Evolutionary conservation across 2,329 filamentous ascomycete genomes (phyloP).

Genomic region (Pseudogymnoascus sp.): DNA sequence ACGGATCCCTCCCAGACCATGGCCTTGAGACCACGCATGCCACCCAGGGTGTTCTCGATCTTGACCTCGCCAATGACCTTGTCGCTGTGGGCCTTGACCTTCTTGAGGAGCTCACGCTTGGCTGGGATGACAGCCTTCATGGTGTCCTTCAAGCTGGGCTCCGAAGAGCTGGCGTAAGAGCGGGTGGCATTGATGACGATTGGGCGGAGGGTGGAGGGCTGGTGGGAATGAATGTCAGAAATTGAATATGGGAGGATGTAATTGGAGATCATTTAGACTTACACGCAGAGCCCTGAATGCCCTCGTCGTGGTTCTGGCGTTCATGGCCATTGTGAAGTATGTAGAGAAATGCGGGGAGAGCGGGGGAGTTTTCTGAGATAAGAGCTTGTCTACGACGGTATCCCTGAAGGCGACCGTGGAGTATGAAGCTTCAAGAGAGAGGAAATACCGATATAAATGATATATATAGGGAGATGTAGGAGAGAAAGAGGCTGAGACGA

Average conservation of each 20-base stretch:
- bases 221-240: not conserved
- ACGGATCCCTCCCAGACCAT: constrained; percentile 99
- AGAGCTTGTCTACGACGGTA: not conserved
- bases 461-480: not conserved
- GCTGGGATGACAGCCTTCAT: constrained; percentile 78
- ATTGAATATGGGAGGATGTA: constrained; percentile 12
- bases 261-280: constrained; percentile 26
- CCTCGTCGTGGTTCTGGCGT: constrained; percentile 51
- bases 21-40: constrained; percentile 94
- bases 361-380: constrained; percentile 6
- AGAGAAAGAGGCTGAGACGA: not conserved
- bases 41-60: constrained; percentile 87
- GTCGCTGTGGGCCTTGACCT: constrained; percentile 76
- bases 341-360: constrained; percentile 18
- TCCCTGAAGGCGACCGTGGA: not conserved
- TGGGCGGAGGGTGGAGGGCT: constrained; percentile 28
- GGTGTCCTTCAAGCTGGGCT: constrained; percentile 83
- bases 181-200: constrained; percentile 34
- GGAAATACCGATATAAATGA: not conserved
- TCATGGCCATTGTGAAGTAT: constrained; percentile 50
- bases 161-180: constrained; percentile 65
- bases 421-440: not conserved
- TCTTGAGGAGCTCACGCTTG: constrained; percentile 87
- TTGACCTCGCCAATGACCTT: constrained; percentile 88
- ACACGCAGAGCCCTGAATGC: constrained; percentile 59